phyloP scores from a whole-genome alignment of 169 alveolate species.

The Blepharisma undulans region DNA sequence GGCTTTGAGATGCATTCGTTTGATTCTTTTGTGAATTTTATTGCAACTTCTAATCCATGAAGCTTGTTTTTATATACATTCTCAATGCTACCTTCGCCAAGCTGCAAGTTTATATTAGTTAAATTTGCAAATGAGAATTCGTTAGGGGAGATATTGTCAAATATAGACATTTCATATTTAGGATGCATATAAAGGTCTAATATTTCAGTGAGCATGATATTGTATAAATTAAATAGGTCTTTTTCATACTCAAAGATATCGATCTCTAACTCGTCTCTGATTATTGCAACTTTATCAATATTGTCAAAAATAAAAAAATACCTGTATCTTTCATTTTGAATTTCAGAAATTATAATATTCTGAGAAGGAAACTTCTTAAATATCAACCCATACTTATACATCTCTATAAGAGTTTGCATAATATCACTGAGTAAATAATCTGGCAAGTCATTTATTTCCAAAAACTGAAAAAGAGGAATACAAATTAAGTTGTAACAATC shows the following conservation, averaged over 20 bases:
- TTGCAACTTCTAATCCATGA: not conserved
- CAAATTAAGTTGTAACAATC: not conserved
- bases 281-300: not conserved
- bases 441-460: not conserved
- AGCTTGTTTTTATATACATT: not conserved
- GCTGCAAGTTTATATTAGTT: no score
- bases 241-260: not conserved
- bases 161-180: no score
- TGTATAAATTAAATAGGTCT: not conserved
- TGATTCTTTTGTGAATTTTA: not conserved
- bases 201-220: not conserved
- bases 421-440: not conserved
- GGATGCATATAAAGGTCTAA: no score
- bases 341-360: not conserved
- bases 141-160: no score
- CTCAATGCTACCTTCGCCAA: not conserved
- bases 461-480: not conserved
- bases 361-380: not conserved
- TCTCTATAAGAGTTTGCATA: not conserved
- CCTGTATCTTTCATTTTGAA: not conserved
- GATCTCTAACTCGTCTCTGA: not conserved
- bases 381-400: not conserved
- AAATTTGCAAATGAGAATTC: not conserved
- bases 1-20: not conserved
- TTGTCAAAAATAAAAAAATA: no score